Base-by-base conservation (phyloP, 495 filamentous ascomycete genomes). In the Cladorrhinum samala region DNA sequence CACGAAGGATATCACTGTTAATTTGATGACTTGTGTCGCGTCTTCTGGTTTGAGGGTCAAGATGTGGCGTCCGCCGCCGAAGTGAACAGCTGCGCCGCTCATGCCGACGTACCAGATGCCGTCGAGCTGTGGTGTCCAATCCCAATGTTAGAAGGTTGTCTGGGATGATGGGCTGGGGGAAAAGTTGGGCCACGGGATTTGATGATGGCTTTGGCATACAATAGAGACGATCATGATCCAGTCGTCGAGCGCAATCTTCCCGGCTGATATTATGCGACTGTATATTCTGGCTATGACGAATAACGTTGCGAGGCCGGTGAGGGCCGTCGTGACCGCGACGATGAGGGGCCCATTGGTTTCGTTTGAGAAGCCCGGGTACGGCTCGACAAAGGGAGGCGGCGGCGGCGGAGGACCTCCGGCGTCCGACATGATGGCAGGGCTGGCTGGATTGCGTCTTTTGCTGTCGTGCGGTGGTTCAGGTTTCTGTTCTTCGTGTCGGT, bases 1-100 rank as follows among this genome's bases (percentile, higher is more conserved):
- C 5, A 58, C 56, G 27, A 62, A 66, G 4, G 60, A 61, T 33
- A 66, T 40, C 27, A 61, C 38, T 33, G 53, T 55, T 40, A 57
- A 61, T 21, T 53, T 50, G 21, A 63, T 38, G 43, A 50, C 56
- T 3, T 46, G 45, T 0, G 13, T 24, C 18, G 49, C 36, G 9
- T 64, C 30, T 3, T 56, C 54, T 9, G 37, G 53, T 3, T 9
- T 13, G 18, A 64, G 48, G 1, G 56, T 61, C 0, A n/a, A 8
- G 21, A 52, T n/a, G 39, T 64, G 58, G 14, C 58, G 42, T 8
- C 62, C 62, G 14, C 43, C 53, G 33, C 62, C 62, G 19, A 54
- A 37, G 1, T 25, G 16, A 44, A 61, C 57, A 44, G 62, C 51
- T 5, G 39, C 39, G 11, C 44, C 52, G 3, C 41, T 43, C 9